Percentiles rank a stretch among this genome's conserved stretches.
These are phyloP conservation scores for Setaria viridis DNA, from an alignment of 202 grass and related monocot genomes.

Conservation along the genomic window DNA sequence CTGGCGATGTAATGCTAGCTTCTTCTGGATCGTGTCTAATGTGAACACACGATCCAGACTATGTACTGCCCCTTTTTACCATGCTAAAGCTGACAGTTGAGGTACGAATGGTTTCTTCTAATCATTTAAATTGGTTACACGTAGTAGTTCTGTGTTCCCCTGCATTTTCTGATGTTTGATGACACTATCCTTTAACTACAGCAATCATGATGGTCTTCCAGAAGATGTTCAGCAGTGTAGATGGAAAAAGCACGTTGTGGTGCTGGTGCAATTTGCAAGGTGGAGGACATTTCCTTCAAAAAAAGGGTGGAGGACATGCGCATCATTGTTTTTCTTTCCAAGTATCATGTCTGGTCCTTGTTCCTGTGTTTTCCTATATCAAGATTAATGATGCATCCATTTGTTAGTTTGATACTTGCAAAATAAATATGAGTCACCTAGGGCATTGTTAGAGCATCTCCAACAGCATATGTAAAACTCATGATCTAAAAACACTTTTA, in stretches of 20 bases:
- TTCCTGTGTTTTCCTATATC: slow-evolving; percentile 25
- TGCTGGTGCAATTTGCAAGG: slow-evolving; percentile 28
- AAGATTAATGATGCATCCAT: slow-evolving; percentile 9
- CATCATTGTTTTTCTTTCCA: slow-evolving; percentile 1
- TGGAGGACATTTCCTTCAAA: neutral
- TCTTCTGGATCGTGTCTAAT: slow-evolving; percentile 35
- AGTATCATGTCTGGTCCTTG: neutral
- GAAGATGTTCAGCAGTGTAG: slow-evolving; percentile 7
- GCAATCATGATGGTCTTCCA: neutral
- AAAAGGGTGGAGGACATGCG: neutral
- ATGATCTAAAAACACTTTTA: too few relatives aligned
- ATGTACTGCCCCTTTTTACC: neutral
- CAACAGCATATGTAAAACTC: too few relatives aligned
- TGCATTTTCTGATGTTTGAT: slow-evolving; percentile 36
- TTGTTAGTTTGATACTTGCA: slow-evolving; percentile 12
- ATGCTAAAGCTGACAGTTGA: slow-evolving; percentile 42
- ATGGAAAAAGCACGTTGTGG: slow-evolving; percentile 16
- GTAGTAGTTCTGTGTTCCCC: slow-evolving; percentile 13
- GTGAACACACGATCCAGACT: slow-evolving; percentile 14
- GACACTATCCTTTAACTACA: slow-evolving; percentile 33
- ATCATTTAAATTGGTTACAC: neutral
- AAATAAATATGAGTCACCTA: neutral
- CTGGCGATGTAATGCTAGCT: slow-evolving; percentile 32
- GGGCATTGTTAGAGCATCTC: neutral
- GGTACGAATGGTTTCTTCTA: slow-evolving; percentile 37